Percentiles rank a stretch among this genome's conserved stretches.
These are phyloP conservation scores for Ganoderma leucocontextum DNA, from an alignment of 1,284 basidiomycete genomes.

Conservation along the genomic window DNA sequence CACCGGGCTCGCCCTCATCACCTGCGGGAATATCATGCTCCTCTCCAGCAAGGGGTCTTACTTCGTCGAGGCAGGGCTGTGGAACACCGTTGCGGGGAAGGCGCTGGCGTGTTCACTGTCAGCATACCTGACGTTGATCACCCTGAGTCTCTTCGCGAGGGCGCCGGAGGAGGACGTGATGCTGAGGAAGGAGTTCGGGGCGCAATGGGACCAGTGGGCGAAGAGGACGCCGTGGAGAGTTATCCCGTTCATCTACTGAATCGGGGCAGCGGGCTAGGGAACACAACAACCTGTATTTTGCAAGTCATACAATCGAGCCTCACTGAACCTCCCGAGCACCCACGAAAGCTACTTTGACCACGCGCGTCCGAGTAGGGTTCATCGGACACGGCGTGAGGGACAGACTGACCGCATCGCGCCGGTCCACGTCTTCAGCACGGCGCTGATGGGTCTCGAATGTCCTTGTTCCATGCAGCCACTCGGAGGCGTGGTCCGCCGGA, in stretches of 20 bases:
- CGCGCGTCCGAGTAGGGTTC: slow-evolving; percentile 5
- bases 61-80: slow-evolving; percentile 11
- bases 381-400: slow-evolving; percentile 1
- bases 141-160: slow-evolving; percentile 19
- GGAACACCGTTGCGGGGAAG: slow-evolving; percentile 1
- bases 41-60: slow-evolving; percentile 15
- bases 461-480: background rate
- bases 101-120: background rate
- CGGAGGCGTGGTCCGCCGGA: background rate
- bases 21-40: slow-evolving; percentile 9
- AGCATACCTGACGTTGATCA: background rate
- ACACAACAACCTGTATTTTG: background rate
- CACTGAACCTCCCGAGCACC: background rate
- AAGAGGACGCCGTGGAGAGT: slow-evolving; percentile 28
- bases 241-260: slow-evolving; percentile 26
- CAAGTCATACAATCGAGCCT: background rate
- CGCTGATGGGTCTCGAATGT: background rate
- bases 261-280: no score
- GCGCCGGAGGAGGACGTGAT: slow-evolving; percentile 27
- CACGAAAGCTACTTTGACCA: background rate
- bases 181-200: slow-evolving; percentile 28
- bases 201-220: slow-evolving; percentile 34
- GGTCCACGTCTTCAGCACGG: background rate
- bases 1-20: slow-evolving; percentile 13
- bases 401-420: background rate